These are phyloP conservation scores for Alternaria gaisen DNA, from an alignment of 2,329 filamentous ascomycete genomes.

Conservation along the genomic window DNA sequence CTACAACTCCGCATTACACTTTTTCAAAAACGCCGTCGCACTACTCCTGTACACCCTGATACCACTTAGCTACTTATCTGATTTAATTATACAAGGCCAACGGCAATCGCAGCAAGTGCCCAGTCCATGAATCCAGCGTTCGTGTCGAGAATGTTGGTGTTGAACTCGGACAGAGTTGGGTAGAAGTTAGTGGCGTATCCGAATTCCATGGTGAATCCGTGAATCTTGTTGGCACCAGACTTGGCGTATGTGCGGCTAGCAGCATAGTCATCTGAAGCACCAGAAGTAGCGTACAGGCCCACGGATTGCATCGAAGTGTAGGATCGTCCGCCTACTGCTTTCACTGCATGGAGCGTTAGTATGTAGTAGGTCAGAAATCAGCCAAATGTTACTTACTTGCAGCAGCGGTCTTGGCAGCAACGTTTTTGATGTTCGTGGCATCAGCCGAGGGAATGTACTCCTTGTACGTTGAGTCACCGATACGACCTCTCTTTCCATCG, in stretches of 20 bases:
- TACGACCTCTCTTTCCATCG: slow-evolving; percentile 61
- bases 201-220: slow-evolving; percentile 40
- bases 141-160: slow-evolving; percentile 53
- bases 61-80: neutral
- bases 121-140: slow-evolving; percentile 55
- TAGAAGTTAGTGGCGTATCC: slow-evolving; percentile 54
- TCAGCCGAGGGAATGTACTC: slow-evolving; percentile 53
- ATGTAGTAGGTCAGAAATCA: neutral
- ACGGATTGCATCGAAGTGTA: slow-evolving; percentile 47
- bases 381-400: slow-evolving; percentile 21
- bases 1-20: neutral
- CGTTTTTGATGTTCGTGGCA: slow-evolving; percentile 44
- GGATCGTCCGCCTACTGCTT: slow-evolving; percentile 48
- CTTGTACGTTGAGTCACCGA: slow-evolving; percentile 62
- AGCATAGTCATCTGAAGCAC: slow-evolving; percentile 52
- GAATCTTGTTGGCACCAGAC: slow-evolving; percentile 50
- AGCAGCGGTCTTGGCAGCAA: slow-evolving; percentile 44
- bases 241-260: slow-evolving; percentile 50
- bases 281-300: slow-evolving; percentile 51
- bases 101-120: slow-evolving; percentile 48
- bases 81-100: slow-evolving; percentile 32
- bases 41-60: neutral
- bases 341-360: slow-evolving; percentile 33
- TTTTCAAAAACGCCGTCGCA: neutral
- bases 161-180: slow-evolving; percentile 52